Percentiles rank a stretch among this genome's conserved stretches.
Evolutionary conservation across 2,329 filamentous ascomycete genomes (phyloP).

Genomic region (Colletotrichum sp.): DNA sequence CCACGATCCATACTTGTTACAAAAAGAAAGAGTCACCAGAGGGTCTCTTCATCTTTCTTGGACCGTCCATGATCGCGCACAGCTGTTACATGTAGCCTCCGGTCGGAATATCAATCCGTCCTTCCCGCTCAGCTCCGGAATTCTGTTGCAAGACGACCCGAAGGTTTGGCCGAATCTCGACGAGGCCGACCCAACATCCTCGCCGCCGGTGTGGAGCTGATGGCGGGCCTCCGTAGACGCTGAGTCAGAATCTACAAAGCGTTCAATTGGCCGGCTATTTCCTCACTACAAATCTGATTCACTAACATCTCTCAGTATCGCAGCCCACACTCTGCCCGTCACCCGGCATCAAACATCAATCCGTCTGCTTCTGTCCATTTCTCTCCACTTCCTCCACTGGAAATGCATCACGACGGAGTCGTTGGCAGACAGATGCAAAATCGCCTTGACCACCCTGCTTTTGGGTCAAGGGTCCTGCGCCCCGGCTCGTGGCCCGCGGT

Average conservation of each 20-base stretch:
- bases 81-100: neutral
- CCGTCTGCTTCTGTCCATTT: neutral
- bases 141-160: neutral
- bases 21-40: neutral
- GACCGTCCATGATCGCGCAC: neutral
- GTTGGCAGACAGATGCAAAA: neutral
- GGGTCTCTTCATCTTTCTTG: neutral
- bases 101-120: neutral
- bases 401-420: slow-evolving; percentile 1
- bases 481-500: slow-evolving; percentile 1
- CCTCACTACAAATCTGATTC: neutral
- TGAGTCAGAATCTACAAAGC: neutral
- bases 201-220: neutral
- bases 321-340: neutral
- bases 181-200: neutral
- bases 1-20: neutral
- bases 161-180: neutral
- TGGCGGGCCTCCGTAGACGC: neutral
- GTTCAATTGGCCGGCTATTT: neutral
- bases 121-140: neutral
- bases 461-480: slow-evolving; percentile 2
- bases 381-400: neutral
- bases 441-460: slow-evolving; percentile 1
- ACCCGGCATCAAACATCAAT: neutral
- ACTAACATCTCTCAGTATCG: neutral